Evolutionary conservation across 1,139 yeast genomes (phyloP).

Genomic region (Diutina mesorugosa): DNA sequence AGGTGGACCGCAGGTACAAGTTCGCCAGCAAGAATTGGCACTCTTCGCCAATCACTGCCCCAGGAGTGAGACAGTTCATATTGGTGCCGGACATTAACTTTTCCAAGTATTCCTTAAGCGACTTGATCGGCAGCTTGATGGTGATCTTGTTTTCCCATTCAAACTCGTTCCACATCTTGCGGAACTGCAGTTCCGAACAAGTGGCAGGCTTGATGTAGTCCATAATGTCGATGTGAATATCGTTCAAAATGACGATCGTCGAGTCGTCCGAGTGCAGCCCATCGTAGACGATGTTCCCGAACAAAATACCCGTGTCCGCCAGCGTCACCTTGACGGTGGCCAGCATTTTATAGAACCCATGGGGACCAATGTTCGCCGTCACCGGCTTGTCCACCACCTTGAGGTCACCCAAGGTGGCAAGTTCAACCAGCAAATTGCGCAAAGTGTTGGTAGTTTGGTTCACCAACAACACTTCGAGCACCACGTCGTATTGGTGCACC

Average conservation of each 20-base stretch:
- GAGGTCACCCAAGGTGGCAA: constrained; percentile 92
- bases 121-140: constrained; percentile 55
- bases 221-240: constrained; percentile 92
- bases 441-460: constrained; percentile 89
- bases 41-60: constrained; percentile 74
- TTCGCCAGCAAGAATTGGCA: constrained; percentile 93
- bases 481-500: constrained; percentile 93
- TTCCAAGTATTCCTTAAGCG: constrained; percentile 70
- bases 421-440: constrained; percentile 86
- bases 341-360: constrained; percentile 84
- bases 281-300: constrained; percentile 93
- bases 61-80: constrained; percentile 89
- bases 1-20: constrained; percentile 81
- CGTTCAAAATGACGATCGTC: constrained; percentile 84
- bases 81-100: constrained; percentile 75
- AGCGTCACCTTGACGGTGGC: constrained; percentile 90
- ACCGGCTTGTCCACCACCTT: constrained; percentile 90
- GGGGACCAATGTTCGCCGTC: constrained; percentile 91
- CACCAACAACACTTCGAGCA: constrained; percentile 83
- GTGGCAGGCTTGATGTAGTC: constrained; percentile 93
- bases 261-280: constrained; percentile 90
- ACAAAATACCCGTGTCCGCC: constrained; percentile 80
- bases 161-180: constrained; percentile 98
- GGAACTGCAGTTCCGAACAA: constrained; percentile 81
- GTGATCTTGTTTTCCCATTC: constrained; percentile 99